Base-by-base conservation (phyloP, 169 alveolate species). In the Eimeria falciformis region DNA sequence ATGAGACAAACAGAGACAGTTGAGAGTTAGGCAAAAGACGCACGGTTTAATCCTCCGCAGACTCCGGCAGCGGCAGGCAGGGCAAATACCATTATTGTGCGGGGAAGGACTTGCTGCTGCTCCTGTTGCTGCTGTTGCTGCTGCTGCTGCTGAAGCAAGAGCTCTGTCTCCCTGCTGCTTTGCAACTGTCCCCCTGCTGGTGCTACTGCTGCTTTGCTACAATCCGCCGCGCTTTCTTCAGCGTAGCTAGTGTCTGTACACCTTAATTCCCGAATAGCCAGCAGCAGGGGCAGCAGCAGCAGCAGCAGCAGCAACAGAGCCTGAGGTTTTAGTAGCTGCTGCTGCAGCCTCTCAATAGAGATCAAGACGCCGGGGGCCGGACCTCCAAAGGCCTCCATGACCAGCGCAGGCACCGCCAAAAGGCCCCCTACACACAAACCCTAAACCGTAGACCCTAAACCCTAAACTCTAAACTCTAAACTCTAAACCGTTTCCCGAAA, bases 71-170 rank as follows among this genome's bases (percentile, higher is more conserved):
- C 83, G 40, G 7, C 18, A 3, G 83, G 83, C 21, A 71, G 47
- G 4, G 83, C 83, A 71, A 71, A 43, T 14, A 33, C 50, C 17
- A 29, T 3, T 5, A 33, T n/a, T n/a, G n/a, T n/a, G n/a, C n/a
- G n/a, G n/a, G n/a, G n/a, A n/a, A n/a, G n/a, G n/a, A n/a, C n/a
- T 7, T 40, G 58, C 82, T 71, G 82, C 82, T 12, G 82, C 56
- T 40, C 58, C 82, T 29, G 58, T 40, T 40, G 82, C 58, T 40
- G 82, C 17, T 40, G 56, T 33, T 71, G 50, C 82, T 71, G 82
- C 82, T 71, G 82, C 82, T 71, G 56, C 82, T 71, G 55, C 82
- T 25, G 77, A 23, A 18, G n/a, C n/a, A n/a, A n/a, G n/a, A n/a
- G n/a, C n/a, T n/a, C n/a, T n/a, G n/a, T n/a, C n/a, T n/a, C n/a